Conservation (phyloP, 2,329 filamentous ascomycete species). For the Trichoderma sp. region DNA sequence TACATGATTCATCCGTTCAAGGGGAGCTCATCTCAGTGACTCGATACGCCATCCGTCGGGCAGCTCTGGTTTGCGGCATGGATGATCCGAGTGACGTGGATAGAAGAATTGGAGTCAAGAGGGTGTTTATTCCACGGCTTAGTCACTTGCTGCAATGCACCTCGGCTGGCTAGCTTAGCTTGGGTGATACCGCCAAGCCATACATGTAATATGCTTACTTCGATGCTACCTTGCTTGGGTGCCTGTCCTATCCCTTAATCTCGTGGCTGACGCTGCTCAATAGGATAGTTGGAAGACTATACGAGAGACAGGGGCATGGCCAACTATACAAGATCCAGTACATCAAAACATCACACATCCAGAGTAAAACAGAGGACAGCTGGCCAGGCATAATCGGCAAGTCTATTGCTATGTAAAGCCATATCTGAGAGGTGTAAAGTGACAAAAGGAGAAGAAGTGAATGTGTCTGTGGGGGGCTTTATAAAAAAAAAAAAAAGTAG, state of each 20-base stretch:
- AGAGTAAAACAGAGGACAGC: background rate
- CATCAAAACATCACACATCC: background rate
- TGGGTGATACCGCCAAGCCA: background rate
- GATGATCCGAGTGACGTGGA: background rate
- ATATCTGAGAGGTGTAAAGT: background rate
- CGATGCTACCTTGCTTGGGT: background rate
- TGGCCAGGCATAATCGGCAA: slow-evolving; percentile 9
- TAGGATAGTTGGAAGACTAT: background rate
- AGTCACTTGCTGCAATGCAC: background rate
- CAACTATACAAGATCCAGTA: background rate
- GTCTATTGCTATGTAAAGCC: slow-evolving; percentile 4
- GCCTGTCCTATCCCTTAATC: background rate
- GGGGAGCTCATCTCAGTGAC: background rate
- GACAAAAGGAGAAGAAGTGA: background rate
- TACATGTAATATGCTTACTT: background rate
- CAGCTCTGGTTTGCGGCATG: background rate
- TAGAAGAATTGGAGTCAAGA: background rate
- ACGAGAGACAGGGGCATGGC: background rate
- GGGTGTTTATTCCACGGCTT: background rate
- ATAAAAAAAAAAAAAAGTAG: background rate
- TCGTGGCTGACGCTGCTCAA: background rate
- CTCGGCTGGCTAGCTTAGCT: background rate
- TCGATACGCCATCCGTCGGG: background rate
- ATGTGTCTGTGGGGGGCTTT: background rate
- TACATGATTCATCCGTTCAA: background rate